Conservation (phyloP, 2,329 filamentous ascomycete species). For the Apiospora hydei region DNA sequence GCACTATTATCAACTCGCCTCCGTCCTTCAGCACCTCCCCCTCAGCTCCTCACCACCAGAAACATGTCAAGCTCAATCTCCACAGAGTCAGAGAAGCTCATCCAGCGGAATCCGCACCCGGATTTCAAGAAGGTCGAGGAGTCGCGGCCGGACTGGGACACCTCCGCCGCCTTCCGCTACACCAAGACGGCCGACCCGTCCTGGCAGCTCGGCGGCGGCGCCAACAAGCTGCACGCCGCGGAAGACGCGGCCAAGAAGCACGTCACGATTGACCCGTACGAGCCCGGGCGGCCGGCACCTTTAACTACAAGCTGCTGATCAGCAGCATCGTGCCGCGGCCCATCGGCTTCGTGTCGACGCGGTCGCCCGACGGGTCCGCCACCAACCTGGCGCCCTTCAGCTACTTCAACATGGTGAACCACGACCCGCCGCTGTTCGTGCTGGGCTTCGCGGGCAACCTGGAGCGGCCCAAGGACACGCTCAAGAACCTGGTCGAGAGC, state of each 20-base stretch:
- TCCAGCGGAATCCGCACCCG: slow-evolving; percentile 55
- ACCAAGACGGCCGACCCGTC: slow-evolving; percentile 69
- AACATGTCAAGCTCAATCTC: slow-evolving; percentile 23
- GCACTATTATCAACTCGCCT: background rate
- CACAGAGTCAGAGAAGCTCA: slow-evolving; percentile 25
- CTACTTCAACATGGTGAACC: slow-evolving; percentile 83
- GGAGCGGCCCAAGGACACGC: slow-evolving; percentile 74
- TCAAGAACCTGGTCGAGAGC: slow-evolving; percentile 75
- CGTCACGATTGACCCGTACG: slow-evolving; percentile 83
- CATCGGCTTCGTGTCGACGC: slow-evolving; percentile 70
- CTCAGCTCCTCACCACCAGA: slow-evolving; percentile 2
- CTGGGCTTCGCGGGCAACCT: slow-evolving; percentile 58
- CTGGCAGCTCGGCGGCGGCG: slow-evolving; percentile 72
- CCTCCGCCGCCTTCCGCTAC: slow-evolving; percentile 55
- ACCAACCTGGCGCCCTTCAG: slow-evolving; percentile 86
- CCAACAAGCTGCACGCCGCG: slow-evolving; percentile 57
- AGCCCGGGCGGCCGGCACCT: slow-evolving; percentile 68
- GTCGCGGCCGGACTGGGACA: slow-evolving; percentile 67
- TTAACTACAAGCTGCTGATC: slow-evolving; percentile 94
- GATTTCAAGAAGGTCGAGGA: slow-evolving; percentile 79
- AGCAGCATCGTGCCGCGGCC: slow-evolving; percentile 83
- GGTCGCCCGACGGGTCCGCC: slow-evolving; percentile 62
- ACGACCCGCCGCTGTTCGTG: slow-evolving; percentile 86
- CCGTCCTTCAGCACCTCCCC: background rate
- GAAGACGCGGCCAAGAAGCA: slow-evolving; percentile 53